phyloP scores from a whole-genome alignment of 306 rosid species.

The Pterocarpus santalinus region DNA sequence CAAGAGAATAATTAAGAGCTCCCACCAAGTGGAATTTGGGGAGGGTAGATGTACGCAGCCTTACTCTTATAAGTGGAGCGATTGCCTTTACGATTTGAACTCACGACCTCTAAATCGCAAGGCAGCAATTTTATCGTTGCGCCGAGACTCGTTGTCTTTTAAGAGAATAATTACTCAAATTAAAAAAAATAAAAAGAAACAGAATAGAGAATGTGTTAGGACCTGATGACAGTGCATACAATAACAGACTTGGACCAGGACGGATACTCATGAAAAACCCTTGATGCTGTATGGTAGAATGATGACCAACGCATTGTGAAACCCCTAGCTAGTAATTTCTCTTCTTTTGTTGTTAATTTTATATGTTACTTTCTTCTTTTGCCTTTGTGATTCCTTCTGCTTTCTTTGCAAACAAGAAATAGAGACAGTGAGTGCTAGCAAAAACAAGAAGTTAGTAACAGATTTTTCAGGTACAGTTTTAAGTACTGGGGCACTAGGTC shows the following conservation, averaged over 20 bases:
- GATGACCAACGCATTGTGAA: constrained; percentile 64
- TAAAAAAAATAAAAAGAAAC: background rate
- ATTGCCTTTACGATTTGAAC: too few species aligned
- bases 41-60: too few species aligned
- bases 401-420: constrained; percentile 13
- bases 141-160: too few species aligned
- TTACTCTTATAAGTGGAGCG: too few species aligned
- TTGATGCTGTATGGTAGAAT: constrained; percentile 63
- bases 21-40: too few species aligned
- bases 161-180: background rate
- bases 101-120: too few species aligned
- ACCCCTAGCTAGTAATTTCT: background rate
- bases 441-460: constrained; percentile 21
- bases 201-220: constrained; percentile 19
- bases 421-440: constrained; percentile 7
- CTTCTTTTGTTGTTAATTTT: constrained; percentile 11
- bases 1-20: too few species aligned
- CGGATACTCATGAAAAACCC: constrained; percentile 66
- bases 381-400: background rate
- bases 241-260: constrained; percentile 69
- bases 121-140: too few species aligned
- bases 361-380: background rate
- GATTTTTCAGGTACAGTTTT: constrained; percentile 15
- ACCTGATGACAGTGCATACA: constrained; percentile 85
- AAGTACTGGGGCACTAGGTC: background rate